Evolutionary conservation across 306 rosid genomes (phyloP).

Genomic region (Acacia crassicarpa): DNA sequence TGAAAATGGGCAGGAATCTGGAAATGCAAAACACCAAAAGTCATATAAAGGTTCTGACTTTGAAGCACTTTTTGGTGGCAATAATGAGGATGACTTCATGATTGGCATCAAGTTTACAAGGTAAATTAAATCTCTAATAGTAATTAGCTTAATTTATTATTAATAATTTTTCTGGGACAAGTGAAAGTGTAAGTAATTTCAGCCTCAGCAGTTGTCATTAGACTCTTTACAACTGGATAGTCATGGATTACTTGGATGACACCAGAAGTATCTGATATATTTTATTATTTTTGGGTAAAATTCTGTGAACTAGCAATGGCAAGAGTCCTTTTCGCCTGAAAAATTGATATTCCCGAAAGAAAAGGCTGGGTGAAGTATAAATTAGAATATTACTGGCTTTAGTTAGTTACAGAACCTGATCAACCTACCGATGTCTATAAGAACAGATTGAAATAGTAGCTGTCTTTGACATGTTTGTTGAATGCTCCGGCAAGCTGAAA

Average conservation of each 20-base stretch:
- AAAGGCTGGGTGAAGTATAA: neutral
- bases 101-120: conserved; percentile 89
- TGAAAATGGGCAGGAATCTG: conserved; percentile 38
- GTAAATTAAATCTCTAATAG: conserved; percentile 41
- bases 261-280: neutral
- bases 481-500: neutral
- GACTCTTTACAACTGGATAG: neutral
- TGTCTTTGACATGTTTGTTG: neutral
- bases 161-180: conserved; percentile 9
- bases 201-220: neutral
- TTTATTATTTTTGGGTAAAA: neutral
- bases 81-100: conserved; percentile 83
- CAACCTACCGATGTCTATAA: neutral
- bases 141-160: conserved; percentile 17
- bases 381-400: neutral
- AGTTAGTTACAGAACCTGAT: neutral
- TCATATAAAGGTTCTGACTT: conserved; percentile 76
- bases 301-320: neutral
- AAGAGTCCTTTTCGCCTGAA: neutral
- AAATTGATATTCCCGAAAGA: neutral
- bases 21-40: conserved; percentile 38
- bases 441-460: neutral
- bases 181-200: conserved; percentile 17
- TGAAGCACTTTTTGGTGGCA: conserved; percentile 77
- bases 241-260: neutral